A percentile compares a stretch with the other conserved stretches of the same genome.
Conservation (phyloP, 2,329 filamentous ascomycete species). For the Botrytis paeoniae region DNA sequence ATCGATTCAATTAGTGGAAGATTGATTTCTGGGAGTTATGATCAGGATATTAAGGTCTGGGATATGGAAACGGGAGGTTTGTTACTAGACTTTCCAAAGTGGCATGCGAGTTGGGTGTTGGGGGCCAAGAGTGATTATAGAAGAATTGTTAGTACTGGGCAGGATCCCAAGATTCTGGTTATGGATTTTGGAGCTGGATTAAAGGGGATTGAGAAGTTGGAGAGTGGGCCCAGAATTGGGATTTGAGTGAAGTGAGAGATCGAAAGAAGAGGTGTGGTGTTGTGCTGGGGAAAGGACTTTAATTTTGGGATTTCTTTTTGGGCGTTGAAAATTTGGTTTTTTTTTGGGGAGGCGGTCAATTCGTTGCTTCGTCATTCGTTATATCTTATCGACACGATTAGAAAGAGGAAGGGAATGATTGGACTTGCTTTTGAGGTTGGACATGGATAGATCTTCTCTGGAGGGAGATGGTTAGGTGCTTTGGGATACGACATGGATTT, state of each 20-base stretch:
- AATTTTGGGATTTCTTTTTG: background rate
- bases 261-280: too few relatives aligned
- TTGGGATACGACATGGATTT: background rate
- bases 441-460: constrained; percentile 3
- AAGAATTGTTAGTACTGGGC: constrained; percentile 89
- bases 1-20: constrained; percentile 83
- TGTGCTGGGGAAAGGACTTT: background rate
- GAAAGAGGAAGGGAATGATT: background rate
- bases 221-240: background rate
- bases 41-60: constrained; percentile 93
- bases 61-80: constrained; percentile 77
- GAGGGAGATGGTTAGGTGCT: background rate
- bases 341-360: background rate
- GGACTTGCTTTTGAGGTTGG: background rate
- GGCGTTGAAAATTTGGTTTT: background rate
- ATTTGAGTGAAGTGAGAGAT: background rate
- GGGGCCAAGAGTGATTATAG: constrained; percentile 95
- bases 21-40: constrained; percentile 89
- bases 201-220: constrained; percentile 48
- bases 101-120: constrained; percentile 95
- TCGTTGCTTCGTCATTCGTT: background rate
- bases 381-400: background rate
- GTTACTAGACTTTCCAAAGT: constrained; percentile 83
- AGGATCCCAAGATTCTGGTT: constrained; percentile 87
- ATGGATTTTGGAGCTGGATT: constrained; percentile 80